A percentile compares a stretch with the other conserved stretches of the same genome.
phyloP scores from a whole-genome alignment of 345 rosid genomes.

The Cardiospermum halicacabum region DNA sequence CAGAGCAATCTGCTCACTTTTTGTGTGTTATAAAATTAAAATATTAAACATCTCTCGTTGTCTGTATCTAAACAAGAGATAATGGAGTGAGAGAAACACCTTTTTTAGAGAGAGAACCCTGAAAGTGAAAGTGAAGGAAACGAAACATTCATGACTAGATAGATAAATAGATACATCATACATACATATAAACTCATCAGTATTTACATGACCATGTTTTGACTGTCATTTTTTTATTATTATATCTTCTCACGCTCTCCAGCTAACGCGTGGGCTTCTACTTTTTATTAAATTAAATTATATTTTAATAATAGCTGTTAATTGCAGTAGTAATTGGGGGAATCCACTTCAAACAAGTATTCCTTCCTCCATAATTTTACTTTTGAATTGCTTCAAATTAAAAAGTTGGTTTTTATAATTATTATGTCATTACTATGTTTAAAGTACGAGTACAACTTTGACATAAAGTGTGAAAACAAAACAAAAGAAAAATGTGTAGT shows the following conservation, averaged over 20 bases:
- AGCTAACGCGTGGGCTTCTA: not conserved
- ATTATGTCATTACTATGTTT: too few species aligned
- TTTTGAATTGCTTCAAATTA: too few species aligned
- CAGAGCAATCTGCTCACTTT: slow-evolving; percentile 24
- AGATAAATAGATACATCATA: not conserved
- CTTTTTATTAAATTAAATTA: not conserved
- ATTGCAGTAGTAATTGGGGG: too few species aligned
- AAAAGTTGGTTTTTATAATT: too few species aligned
- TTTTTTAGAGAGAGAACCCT: slow-evolving; percentile 20
- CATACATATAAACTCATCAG: too few species aligned
- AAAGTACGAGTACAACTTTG: too few species aligned
- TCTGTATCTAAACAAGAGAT: slow-evolving; percentile 19
- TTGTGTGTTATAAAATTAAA: slow-evolving; percentile 4
- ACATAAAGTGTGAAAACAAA: too few species aligned
- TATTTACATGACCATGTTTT: slow-evolving; percentile 13
- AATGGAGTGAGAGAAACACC: slow-evolving; percentile 27
- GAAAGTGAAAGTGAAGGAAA: slow-evolving; percentile 3
- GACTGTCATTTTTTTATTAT: slow-evolving; percentile 12
- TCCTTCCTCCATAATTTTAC: too few species aligned
- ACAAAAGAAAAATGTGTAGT: too few species aligned
- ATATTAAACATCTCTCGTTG: slow-evolving; percentile 11
- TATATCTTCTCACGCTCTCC: not conserved
- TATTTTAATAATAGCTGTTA: not conserved
- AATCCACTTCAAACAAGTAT: too few species aligned
- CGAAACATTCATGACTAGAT: slow-evolving; percentile 1